Base-by-base conservation (phyloP, 306 rosid species). In the Hippophae tibetana region DNA sequence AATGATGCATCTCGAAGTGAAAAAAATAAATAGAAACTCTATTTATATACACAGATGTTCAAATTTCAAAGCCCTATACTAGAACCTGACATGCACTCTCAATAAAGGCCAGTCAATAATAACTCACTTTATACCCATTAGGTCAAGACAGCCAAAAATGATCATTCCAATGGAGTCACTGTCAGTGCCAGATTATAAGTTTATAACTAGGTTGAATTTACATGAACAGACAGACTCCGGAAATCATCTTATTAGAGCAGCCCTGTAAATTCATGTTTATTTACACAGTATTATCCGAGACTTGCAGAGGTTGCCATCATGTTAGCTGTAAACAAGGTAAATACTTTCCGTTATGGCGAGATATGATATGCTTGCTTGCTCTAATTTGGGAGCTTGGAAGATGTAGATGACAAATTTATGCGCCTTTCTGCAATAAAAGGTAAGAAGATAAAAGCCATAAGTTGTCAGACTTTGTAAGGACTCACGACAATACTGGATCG, bases 341-440 rank as follows among this genome's bases (percentile, higher is more conserved):
- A 56, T 45, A 54, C 70, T 74, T 47, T 47, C 60, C 72, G 72
- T 61, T 56, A 74, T 49, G 79, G 70, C 67, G 52, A 57, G 61
- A 47, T 58, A 69, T 11, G 58, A 67, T 45, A 57, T 52, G 69
- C 65, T 42, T 14, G 9, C 69, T 67, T 61, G 54, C 45, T 62
- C 56, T 57, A 26, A 61, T 53, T 46, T 42, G 61, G 76, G 70
- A 71, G 54, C 71, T 75, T 45, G 52, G 86, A 66, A 62, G 79
- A 52, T 31, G 56, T 75, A 48, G 96, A 81, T 47, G 94, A 73
- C 85, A 88, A 69, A 47, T 95, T 87, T 25, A 92, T 88, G 71
- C 95, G 92, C 83, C 89, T 80, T 81, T 92, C 99, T 92, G 96
- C 77, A 68, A 68, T 11, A 12, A 49, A 5, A 65, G n/a, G 14